These are phyloP conservation scores for Singerocomus rubriflavus DNA, from an alignment of 1,284 basidiomycete genomes.

Conservation along the genomic window DNA sequence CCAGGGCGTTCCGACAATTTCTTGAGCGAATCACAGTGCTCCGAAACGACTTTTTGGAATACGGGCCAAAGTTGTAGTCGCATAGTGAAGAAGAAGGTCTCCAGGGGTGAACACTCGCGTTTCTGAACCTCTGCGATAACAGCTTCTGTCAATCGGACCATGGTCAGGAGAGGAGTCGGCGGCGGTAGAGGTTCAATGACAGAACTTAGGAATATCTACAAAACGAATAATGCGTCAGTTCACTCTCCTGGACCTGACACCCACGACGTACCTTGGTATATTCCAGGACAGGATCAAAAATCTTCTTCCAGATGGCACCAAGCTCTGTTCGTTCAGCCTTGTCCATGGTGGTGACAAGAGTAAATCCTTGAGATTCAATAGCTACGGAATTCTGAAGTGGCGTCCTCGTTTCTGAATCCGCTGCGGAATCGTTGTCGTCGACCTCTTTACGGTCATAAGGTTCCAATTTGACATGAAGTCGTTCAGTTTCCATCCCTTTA, in stretches of 20 bases:
- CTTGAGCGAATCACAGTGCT: constrained; percentile 77
- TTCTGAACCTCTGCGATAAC: constrained; percentile 70
- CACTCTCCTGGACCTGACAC: not conserved
- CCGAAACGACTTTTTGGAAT: constrained; percentile 86
- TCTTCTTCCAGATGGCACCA: constrained; percentile 81
- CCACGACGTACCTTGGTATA: constrained; percentile 65
- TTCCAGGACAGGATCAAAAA: constrained; percentile 85
- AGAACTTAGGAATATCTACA: constrained; percentile 64
- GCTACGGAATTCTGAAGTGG: constrained; percentile 9
- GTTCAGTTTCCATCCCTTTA: constrained; percentile 33
- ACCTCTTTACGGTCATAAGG: constrained; percentile 16
- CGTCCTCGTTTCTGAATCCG: constrained; percentile 40
- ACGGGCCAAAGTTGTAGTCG: constrained; percentile 87
- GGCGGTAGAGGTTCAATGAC: constrained; percentile 69
- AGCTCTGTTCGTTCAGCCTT: constrained; percentile 61
- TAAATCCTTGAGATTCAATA: constrained; percentile 20
- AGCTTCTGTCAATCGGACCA: constrained; percentile 85
- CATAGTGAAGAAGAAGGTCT: constrained; percentile 74
- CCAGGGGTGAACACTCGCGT: constrained; percentile 74
- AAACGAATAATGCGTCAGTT: not conserved
- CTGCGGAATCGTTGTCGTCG: constrained; percentile 34
- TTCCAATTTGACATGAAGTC: constrained; percentile 36
- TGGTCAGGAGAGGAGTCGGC: constrained; percentile 73
- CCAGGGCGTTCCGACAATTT: constrained; percentile 68
- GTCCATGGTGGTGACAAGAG: constrained; percentile 32